These are phyloP conservation scores for Chalara sp. DNA, from an alignment of 2,329 filamentous ascomycete genomes.

Conservation along the genomic window DNA sequence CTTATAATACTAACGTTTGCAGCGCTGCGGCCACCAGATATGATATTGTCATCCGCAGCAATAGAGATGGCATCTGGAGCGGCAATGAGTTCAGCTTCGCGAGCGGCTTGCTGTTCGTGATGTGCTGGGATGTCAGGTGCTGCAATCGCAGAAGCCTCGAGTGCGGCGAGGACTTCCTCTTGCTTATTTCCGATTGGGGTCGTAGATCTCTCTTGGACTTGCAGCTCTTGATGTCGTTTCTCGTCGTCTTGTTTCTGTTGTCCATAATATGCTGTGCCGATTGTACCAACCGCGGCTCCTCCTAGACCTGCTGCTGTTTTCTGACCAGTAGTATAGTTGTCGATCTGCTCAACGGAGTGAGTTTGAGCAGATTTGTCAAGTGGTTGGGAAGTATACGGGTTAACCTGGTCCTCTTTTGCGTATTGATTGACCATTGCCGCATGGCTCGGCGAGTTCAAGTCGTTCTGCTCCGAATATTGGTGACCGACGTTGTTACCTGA, in stretches of 20 bases:
- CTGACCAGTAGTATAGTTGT: too few relatives aligned
- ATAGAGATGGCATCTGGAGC: conserved; percentile 8
- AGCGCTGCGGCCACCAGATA: conserved; percentile 17
- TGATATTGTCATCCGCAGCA: conserved; percentile 8
- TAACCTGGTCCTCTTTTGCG: conserved; percentile 48
- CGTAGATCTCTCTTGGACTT: too few relatives aligned
- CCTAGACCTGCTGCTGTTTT: conserved; percentile 6
- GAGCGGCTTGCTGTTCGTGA: conserved; percentile 12
- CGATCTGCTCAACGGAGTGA: conserved; percentile 1
- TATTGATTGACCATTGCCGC: conserved; percentile 44
- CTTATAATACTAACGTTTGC: neutral
- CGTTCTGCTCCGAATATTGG: conserved; percentile 30
- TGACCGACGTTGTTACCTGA: conserved; percentile 8
- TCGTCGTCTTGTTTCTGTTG: neutral
- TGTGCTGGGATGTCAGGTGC: conserved; percentile 16
- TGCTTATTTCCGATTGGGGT: neutral
- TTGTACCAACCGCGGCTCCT: conserved; percentile 5
- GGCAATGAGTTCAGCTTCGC: conserved; percentile 9
- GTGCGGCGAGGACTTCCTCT: conserved; percentile 12
- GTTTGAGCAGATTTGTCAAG: conserved; percentile 12
- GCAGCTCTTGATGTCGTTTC: too few relatives aligned
- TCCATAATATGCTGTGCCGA: conserved; percentile 14
- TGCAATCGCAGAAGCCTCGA: conserved; percentile 19
- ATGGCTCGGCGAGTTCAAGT: conserved; percentile 43
- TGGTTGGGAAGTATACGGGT: conserved; percentile 43